A percentile compares a stretch with the other conserved stretches of the same genome.
phyloP scores from a whole-genome alignment of 768 basidiomycete species.

The Russula foetens region DNA sequence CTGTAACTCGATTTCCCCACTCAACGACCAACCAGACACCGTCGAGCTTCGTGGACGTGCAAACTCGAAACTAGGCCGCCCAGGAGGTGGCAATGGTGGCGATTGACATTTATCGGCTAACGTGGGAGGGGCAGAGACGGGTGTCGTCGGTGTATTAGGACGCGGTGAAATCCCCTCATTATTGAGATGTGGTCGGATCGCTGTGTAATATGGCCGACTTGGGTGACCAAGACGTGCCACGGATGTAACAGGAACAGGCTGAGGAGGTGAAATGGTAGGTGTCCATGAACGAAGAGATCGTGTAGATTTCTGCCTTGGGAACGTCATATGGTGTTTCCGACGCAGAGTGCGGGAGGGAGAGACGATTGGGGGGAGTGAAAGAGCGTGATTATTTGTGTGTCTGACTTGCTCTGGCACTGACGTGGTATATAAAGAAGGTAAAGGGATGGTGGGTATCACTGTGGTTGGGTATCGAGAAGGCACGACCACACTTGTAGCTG shows the following conservation, averaged over 20 bases:
- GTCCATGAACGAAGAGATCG: slow-evolving; percentile 13
- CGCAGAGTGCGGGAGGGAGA: slow-evolving; percentile 9
- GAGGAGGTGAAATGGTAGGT: neutral
- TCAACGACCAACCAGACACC: slow-evolving; percentile 17
- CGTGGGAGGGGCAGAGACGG: neutral
- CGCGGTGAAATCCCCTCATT: neutral
- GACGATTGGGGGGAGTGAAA: slow-evolving; percentile 14
- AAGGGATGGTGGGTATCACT: neutral
- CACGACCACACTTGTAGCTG: neutral
- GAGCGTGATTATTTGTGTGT: neutral
- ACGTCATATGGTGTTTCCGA: slow-evolving; percentile 15
- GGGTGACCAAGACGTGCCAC: slow-evolving; percentile 17
- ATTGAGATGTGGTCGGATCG: slow-evolving; percentile 13
- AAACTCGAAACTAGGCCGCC: slow-evolving; percentile 14
- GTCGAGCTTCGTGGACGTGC: slow-evolving; percentile 13
- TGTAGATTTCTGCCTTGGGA: slow-evolving; percentile 12
- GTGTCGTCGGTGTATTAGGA: neutral
- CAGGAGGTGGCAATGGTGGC: neutral
- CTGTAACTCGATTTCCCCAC: slow-evolving; percentile 18
- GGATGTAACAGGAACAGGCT: neutral
- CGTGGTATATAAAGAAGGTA: neutral
- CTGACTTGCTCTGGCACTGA: neutral
- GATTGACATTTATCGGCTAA: neutral
- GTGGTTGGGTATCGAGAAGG: neutral
- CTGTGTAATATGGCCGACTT: slow-evolving; percentile 19